phyloP scores from a whole-genome alignment of 1,139 yeast species.

The Hyphopichia pseudoburtonii region DNA sequence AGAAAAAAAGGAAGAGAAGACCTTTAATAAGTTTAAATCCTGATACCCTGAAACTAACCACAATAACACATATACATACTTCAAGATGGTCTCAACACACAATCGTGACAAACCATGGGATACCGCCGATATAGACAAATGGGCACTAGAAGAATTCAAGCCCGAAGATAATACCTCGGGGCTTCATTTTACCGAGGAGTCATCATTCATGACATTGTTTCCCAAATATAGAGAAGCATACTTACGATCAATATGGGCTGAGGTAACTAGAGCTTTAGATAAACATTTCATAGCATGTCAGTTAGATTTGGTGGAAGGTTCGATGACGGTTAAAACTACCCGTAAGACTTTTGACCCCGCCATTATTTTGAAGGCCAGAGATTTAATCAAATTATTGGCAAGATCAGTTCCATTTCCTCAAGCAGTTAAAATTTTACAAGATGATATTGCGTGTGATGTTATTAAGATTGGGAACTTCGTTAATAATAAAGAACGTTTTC shows the following conservation, averaged over 20 bases:
- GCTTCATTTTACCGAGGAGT: slow-evolving; percentile 86
- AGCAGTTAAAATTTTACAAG: slow-evolving; percentile 87
- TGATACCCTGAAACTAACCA: neutral
- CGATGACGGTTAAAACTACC: slow-evolving; percentile 96
- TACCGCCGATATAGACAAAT: slow-evolving; percentile 90
- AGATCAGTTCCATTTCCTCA: slow-evolving; percentile 98
- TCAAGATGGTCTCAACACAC: slow-evolving; percentile 81
- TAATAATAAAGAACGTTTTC: slow-evolving; percentile 87
- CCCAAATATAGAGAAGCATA: slow-evolving; percentile 96
- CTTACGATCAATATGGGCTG: slow-evolving; percentile 88
- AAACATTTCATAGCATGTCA: slow-evolving; percentile 75
- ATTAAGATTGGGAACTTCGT: slow-evolving; percentile 91
- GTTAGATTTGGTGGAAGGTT: slow-evolving; percentile 89
- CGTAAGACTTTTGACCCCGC: slow-evolving; percentile 96
- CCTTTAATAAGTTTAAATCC: neutral
- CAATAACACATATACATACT: neutral
- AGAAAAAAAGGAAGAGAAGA: neutral
- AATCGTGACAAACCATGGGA: slow-evolving; percentile 98
- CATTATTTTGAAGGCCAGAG: slow-evolving; percentile 89
- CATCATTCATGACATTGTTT: slow-evolving; percentile 89
- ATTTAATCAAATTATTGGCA: slow-evolving; percentile 86
- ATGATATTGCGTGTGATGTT: slow-evolving; percentile 93
- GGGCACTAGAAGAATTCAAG: slow-evolving; percentile 86
- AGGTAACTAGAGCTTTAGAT: slow-evolving; percentile 79
- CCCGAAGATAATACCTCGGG: slow-evolving; percentile 90